Evolutionary conservation across 139 green algal genomes (phyloP).

Genomic region (Ostreobium quekettii): DNA sequence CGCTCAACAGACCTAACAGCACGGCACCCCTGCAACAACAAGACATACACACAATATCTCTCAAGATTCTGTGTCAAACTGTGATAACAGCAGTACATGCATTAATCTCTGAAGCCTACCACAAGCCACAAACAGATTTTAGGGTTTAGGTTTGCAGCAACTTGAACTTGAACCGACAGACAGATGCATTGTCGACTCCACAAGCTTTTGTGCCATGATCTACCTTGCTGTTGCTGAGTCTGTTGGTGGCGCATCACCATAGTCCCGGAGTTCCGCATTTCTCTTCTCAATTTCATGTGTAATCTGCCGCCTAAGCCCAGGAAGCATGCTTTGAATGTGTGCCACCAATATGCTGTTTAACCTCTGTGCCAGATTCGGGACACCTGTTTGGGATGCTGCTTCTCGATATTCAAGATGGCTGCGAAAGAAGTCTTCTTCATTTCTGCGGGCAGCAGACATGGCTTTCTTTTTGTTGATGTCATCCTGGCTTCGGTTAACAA

Average conservation of each 20-base stretch:
- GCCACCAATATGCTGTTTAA: constrained; percentile 87
- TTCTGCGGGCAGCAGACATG: constrained; percentile 38
- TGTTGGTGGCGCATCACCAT: constrained; percentile 31
- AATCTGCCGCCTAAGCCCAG: constrained; percentile 33
- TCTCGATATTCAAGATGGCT: constrained; percentile 2
- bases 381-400: constrained; percentile 39
- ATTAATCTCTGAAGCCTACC: too few relatives aligned
- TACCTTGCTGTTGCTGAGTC: constrained; percentile 6
- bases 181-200: too few relatives aligned
- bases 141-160: too few relatives aligned
- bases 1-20: constrained; percentile 77
- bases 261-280: constrained; percentile 36
- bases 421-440: constrained; percentile 27
- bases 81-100: too few relatives aligned
- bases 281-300: constrained; percentile 32
- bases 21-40: constrained; percentile 38
- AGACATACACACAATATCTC: too few relatives aligned
- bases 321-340: constrained; percentile 62
- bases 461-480: constrained; percentile 60
- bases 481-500: constrained; percentile 79
- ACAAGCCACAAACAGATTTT: too few relatives aligned
- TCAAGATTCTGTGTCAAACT: too few relatives aligned
- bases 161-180: too few relatives aligned
- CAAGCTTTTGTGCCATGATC: too few relatives aligned
- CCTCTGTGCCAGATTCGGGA: too few relatives aligned